Evolutionary conservation across 2,329 filamentous ascomycete species (phyloP), one percentile per base, ranked within the genome.

Genomic region (Beauveria sp.): DNA sequence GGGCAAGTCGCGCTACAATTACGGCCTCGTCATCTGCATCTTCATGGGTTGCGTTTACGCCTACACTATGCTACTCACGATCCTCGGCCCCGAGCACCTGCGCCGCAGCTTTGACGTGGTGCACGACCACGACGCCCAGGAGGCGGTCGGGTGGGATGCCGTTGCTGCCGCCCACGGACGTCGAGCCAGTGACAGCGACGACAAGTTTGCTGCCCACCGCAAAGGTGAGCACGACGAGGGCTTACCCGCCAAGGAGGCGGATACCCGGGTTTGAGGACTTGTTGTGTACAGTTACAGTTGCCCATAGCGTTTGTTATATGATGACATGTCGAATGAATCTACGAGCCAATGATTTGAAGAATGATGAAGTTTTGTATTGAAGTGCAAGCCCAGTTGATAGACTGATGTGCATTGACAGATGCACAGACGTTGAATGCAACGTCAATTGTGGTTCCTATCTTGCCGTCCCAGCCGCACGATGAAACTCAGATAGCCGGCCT

Each of bases 1-100:
- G 1, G 79, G 76, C 0, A 72, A 75, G 38, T 72, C 74, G 52
- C 78, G 88, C 3, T 91, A 88, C 72, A 77, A 90, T 63, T 96
- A 96, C 67, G 91, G 90, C 45, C 87, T 87, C 67, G 91, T 96
- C 10, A 93, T 96, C 65, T 91, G 87, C 70, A 95, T 96, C 69
- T 96, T 96, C 75, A 92, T 96, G 89, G 92, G 81, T 1, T 91
- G 88, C 66, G 91, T 96, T 1, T 96, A 83, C 67, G 80, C 70
- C 28, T 86, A 85, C 63, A 77, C 83, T n/a, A 79, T 86, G 43
- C 1, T 85, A 6, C 70, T 91, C 60, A 87, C 86, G 0, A 72
- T 90, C 10, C 49, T 90, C 3, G 88, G 88, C 0, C 82, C 82
- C 1, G 82, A 85, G 73, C 77, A 81, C 62, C 68, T 83, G 58